Evolutionary conservation across 257 asterid genomes (phyloP).

Genomic region (Solanum chilense): DNA sequence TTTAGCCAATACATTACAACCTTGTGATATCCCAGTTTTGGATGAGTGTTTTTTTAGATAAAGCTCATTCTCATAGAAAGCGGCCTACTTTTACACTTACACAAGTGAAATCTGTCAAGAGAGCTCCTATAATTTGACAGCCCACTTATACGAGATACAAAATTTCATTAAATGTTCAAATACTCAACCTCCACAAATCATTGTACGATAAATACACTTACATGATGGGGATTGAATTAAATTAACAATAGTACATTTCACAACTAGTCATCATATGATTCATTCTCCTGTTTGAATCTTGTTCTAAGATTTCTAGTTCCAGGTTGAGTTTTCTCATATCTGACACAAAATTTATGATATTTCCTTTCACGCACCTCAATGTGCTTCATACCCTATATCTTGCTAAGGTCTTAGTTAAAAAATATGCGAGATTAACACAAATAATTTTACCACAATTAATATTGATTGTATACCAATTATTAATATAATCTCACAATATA

Average conservation of each 20-base stretch:
- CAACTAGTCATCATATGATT: background rate
- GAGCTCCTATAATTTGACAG: background rate
- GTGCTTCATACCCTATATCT: too few species aligned
- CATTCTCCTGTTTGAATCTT: background rate
- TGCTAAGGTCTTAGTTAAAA: background rate
- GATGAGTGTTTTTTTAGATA: too few species aligned
- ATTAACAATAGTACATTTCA: too few species aligned
- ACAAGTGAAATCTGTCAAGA: background rate
- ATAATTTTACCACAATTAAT: background rate
- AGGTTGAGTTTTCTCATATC: too few species aligned
- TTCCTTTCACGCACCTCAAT: too few species aligned
- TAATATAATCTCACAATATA: background rate
- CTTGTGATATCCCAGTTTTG: too few species aligned
- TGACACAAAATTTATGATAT: too few species aligned
- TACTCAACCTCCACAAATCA: background rate
- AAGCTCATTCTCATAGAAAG: too few species aligned
- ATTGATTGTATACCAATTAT: background rate
- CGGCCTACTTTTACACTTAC: too few species aligned
- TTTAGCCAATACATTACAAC: too few species aligned
- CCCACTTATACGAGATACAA: background rate
- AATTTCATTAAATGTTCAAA: background rate
- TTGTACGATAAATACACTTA: background rate
- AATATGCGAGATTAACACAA: background rate
- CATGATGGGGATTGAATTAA: background rate
- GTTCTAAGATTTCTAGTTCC: background rate